Conservation (phyloP, 1,284 basidiomycete species). For the Ustilago hordei region DNA sequence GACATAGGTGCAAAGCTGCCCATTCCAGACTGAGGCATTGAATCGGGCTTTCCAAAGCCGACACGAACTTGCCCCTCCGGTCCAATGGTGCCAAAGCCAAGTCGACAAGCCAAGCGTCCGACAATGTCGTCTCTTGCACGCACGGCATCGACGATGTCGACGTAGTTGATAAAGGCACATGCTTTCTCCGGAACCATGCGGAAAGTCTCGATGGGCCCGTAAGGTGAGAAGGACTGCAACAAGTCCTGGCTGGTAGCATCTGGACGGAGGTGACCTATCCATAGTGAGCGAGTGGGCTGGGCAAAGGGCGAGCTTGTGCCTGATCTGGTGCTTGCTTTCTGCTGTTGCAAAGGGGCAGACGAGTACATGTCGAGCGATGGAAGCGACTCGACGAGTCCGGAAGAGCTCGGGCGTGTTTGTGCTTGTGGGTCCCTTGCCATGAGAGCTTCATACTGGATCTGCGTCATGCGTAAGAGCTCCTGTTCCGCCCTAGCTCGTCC, state of each 20-base stretch:
- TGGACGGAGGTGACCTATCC: constrained; percentile 96
- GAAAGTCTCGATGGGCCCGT: constrained; percentile 95
- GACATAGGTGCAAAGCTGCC: constrained; percentile 24
- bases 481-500: constrained; percentile 60
- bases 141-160: constrained; percentile 91
- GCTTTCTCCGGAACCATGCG: constrained; percentile 96
- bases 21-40: constrained; percentile 72
- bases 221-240: constrained; percentile 91
- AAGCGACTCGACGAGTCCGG: constrained; percentile 24
- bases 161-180: constrained; percentile 98
- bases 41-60: constrained; percentile 96
- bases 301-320: constrained; percentile 71
- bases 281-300: constrained; percentile 91
- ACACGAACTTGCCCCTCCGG: constrained; percentile 81
- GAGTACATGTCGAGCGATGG: constrained; percentile 15
- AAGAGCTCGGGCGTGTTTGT: constrained; percentile 24
- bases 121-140: constrained; percentile 95
- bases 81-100: constrained; percentile 75
- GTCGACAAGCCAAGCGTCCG: constrained; percentile 91
- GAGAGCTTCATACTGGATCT: constrained; percentile 31
- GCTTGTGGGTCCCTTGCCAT: constrained; percentile 4
- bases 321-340: constrained; percentile 13
- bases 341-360: constrained; percentile 16
- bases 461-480: constrained; percentile 56
- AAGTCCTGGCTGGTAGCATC: constrained; percentile 93